A percentile compares a stretch with the other conserved stretches of the same genome.
phyloP scores from a whole-genome alignment of 352 stramenopile genomes.

The Globisporangium okanoganense region DNA sequence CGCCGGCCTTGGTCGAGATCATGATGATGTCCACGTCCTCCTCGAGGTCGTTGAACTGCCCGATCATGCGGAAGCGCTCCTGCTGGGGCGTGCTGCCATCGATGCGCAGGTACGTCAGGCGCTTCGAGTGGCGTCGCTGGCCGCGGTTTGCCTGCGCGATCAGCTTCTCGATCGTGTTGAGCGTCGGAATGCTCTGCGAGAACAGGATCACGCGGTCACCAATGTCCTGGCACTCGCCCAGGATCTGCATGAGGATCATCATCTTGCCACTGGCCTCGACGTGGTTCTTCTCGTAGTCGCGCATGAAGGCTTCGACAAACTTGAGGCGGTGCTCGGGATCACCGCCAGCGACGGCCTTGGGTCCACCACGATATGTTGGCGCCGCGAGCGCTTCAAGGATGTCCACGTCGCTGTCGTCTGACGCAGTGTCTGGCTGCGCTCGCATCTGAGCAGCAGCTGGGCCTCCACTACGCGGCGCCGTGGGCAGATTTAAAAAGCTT shows the following conservation, averaged over 20 bases:
- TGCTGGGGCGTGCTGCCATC: slow-evolving; percentile 77
- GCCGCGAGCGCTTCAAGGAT: slow-evolving; percentile 34
- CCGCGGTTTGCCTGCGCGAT: slow-evolving; percentile 59
- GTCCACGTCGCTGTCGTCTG: slow-evolving; percentile 39
- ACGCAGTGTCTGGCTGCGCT: slow-evolving; percentile 6
- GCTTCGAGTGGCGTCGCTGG: slow-evolving; percentile 39
- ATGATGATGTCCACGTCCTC: slow-evolving; percentile 83
- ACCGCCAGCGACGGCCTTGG: background rate
- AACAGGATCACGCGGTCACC: slow-evolving; percentile 88
- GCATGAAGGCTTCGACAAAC: slow-evolving; percentile 65
- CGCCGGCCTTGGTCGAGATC: slow-evolving; percentile 85
- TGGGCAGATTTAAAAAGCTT: slow-evolving; percentile 20
- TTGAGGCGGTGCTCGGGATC: slow-evolving; percentile 49
- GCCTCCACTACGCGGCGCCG: background rate
- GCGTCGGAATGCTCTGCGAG: slow-evolving; percentile 84
- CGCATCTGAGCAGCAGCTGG: background rate
- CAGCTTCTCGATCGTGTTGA: slow-evolving; percentile 77
- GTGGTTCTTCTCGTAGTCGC: slow-evolving; percentile 44
- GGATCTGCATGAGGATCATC: slow-evolving; percentile 80
- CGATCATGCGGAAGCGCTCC: slow-evolving; percentile 77
- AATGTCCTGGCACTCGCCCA: slow-evolving; percentile 61
- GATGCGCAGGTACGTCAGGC: slow-evolving; percentile 71
- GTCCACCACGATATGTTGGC: background rate
- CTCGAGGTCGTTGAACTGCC: slow-evolving; percentile 78
- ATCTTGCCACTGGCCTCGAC: slow-evolving; percentile 84